A percentile compares a stretch with the other conserved stretches of the same genome.
These are phyloP conservation scores for Lactarius hatsudake DNA, from an alignment of 768 basidiomycete genomes.

Conservation along the genomic window DNA sequence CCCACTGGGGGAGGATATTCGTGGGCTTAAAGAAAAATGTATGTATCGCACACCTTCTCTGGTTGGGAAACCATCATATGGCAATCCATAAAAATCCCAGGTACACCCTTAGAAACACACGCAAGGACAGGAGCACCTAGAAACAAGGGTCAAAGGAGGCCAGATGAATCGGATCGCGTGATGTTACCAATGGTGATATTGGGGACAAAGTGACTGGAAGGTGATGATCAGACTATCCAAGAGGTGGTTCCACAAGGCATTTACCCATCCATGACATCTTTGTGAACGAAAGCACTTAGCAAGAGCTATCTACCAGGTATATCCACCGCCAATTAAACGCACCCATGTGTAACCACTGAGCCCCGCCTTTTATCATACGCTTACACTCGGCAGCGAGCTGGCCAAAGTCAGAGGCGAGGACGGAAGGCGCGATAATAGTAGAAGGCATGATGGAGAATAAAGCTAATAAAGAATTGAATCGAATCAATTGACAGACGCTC, in stretches of 20 bases:
- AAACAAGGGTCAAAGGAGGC: conserved; percentile 9
- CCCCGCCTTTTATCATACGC: conserved; percentile 92
- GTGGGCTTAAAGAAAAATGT: background rate
- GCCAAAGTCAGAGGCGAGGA: conserved; percentile 96
- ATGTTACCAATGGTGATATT: conserved; percentile 92
- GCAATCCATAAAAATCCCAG: conserved; percentile 99
- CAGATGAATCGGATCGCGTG: conserved; percentile 15
- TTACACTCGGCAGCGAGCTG: conserved; percentile 93
- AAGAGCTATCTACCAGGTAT: background rate
- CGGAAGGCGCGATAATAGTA: conserved; percentile 94
- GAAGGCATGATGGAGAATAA: conserved; percentile 57
- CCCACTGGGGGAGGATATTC: conserved; percentile 66
- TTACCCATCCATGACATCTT: conserved; percentile 98
- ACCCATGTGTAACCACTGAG: conserved; percentile 99
- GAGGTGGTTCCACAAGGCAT: conserved; percentile 15
- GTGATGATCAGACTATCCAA: conserved; percentile 6
- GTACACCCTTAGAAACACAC: conserved; percentile 80
- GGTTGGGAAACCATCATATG: conserved; percentile 99
- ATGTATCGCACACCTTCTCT: conserved; percentile 56
- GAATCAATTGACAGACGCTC: background rate
- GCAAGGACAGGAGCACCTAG: conserved; percentile 85
- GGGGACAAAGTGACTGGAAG: conserved; percentile 87
- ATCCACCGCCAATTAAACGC: conserved; percentile 25
- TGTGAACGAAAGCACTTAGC: conserved; percentile 1
- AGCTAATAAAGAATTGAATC: background rate